Evolutionary conservation across 306 rosid species (phyloP).

Genomic region (Lathyrus aphaca): DNA sequence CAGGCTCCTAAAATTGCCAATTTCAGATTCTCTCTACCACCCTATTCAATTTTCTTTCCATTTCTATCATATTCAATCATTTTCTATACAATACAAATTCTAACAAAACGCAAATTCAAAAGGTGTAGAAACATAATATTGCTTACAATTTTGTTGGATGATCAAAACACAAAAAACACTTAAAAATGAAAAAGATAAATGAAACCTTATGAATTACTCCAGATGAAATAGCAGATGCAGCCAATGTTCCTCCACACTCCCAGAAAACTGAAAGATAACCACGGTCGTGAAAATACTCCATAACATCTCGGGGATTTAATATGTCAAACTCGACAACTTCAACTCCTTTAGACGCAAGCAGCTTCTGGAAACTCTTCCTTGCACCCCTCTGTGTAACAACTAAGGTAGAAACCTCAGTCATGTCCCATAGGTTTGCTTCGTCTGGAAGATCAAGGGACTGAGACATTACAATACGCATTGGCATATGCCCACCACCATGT

Average conservation of each 20-base stretch:
- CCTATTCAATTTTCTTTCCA: too few relatives aligned
- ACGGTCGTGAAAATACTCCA: slow-evolving; percentile 91
- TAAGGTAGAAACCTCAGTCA: slow-evolving; percentile 75
- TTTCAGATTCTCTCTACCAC: too few relatives aligned
- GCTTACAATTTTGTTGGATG: too few relatives aligned
- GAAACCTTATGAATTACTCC: slow-evolving; percentile 86
- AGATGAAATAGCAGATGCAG: slow-evolving; percentile 91
- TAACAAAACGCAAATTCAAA: too few relatives aligned
- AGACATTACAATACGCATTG: slow-evolving; percentile 75
- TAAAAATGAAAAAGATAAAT: slow-evolving; percentile 20
- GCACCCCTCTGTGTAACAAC: slow-evolving; percentile 96
- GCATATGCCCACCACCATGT: slow-evolving; percentile 90
- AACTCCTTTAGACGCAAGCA: slow-evolving; percentile 94
- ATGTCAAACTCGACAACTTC: slow-evolving; percentile 95
- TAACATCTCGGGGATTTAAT: slow-evolving; percentile 76
- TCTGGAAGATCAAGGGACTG: slow-evolving; percentile 85
- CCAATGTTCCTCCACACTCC: slow-evolving; percentile 96
- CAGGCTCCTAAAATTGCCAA: too few relatives aligned
- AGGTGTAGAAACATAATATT: too few relatives aligned
- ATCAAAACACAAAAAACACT: too few relatives aligned
- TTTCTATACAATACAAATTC: too few relatives aligned
- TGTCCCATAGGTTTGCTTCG: slow-evolving; percentile 84
- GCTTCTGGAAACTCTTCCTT: slow-evolving; percentile 80
- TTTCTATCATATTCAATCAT: too few relatives aligned
- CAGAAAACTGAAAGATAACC: slow-evolving; percentile 90